Conservation (phyloP, 2,329 filamentous ascomycete genomes). For the Botrytis tulipae region DNA sequence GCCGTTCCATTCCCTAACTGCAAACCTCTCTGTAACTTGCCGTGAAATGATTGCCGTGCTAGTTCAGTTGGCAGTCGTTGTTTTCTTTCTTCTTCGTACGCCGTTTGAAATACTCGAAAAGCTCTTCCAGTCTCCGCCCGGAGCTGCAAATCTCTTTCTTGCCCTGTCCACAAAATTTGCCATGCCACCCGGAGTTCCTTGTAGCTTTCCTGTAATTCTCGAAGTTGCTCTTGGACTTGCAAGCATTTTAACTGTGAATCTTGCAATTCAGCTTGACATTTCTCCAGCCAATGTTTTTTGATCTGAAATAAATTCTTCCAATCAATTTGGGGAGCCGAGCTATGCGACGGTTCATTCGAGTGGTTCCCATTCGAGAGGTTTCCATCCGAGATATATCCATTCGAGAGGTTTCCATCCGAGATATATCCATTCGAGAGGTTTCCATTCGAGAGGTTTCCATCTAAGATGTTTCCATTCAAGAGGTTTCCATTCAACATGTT, state of each 20-base stretch:
- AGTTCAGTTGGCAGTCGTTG: neutral
- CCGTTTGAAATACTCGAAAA: neutral
- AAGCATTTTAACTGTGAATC: neutral
- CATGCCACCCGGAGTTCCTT: neutral
- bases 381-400: fast-evolving
- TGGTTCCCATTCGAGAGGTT: fast-evolving
- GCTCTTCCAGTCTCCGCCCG: neutral
- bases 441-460: neutral
- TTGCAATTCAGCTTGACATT: neutral
- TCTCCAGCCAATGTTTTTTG: neutral
- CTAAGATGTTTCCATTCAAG: neutral
- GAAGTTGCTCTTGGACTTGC: neutral
- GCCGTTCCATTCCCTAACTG: neutral
- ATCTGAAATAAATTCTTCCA: neutral
- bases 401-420: no score
- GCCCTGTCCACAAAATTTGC: neutral
- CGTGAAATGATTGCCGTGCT: neutral
- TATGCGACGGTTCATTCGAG: neutral
- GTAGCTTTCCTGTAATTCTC: neutral
- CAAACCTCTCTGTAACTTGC: neutral
- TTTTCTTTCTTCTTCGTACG: neutral
- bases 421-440: neutral
- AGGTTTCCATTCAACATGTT: neutral
- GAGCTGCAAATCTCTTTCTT: neutral
- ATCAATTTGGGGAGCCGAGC: neutral